Evolutionary conservation across 2,329 filamentous ascomycete genomes (phyloP).

Genomic region (Fusarium nodosum): DNA sequence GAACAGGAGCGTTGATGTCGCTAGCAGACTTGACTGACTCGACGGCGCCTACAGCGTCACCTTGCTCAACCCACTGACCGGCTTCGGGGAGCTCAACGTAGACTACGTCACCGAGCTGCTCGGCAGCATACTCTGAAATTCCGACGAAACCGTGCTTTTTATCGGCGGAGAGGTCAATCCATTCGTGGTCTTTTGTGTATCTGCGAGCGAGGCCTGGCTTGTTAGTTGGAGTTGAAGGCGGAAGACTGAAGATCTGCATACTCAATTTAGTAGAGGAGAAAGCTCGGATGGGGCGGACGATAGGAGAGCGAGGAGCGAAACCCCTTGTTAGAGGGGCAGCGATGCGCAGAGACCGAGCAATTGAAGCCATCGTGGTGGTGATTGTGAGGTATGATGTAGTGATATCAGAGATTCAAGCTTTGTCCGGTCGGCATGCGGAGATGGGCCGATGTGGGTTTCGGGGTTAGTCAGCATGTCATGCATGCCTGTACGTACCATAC

Average conservation of each 20-base stretch:
- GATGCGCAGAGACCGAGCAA: slow-evolving; percentile 68
- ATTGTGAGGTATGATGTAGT: slow-evolving; percentile 24
- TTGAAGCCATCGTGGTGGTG: slow-evolving; percentile 68
- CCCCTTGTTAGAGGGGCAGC: slow-evolving; percentile 62
- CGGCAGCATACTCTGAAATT: slow-evolving; percentile 91
- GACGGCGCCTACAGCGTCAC: slow-evolving; percentile 92
- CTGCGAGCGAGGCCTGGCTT: slow-evolving; percentile 75
- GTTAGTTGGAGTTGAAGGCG: not conserved
- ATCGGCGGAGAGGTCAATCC: slow-evolving; percentile 89
- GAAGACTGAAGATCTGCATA: slow-evolving; percentile 40
- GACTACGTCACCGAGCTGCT: slow-evolving; percentile 94
- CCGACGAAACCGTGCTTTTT: slow-evolving; percentile 85
- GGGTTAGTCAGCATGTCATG: slow-evolving; percentile 42
- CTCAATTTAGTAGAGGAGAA: slow-evolving; percentile 59
- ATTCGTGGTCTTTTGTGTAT: slow-evolving; percentile 98
- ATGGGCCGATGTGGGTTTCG: slow-evolving; percentile 40
- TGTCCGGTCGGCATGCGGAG: slow-evolving; percentile 38
- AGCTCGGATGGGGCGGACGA: slow-evolving; percentile 58
- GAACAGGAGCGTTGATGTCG: slow-evolving; percentile 92
- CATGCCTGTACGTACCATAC: not conserved
- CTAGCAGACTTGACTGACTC: slow-evolving; percentile 99
- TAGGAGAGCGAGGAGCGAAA: slow-evolving; percentile 56
- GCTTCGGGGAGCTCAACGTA: slow-evolving; percentile 91
- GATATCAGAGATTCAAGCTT: slow-evolving; percentile 42
- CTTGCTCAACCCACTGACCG: slow-evolving; percentile 74